These are phyloP conservation scores for Nigrospora oryzae DNA, from an alignment of 2,329 filamentous ascomycete genomes.

Conservation along the genomic window DNA sequence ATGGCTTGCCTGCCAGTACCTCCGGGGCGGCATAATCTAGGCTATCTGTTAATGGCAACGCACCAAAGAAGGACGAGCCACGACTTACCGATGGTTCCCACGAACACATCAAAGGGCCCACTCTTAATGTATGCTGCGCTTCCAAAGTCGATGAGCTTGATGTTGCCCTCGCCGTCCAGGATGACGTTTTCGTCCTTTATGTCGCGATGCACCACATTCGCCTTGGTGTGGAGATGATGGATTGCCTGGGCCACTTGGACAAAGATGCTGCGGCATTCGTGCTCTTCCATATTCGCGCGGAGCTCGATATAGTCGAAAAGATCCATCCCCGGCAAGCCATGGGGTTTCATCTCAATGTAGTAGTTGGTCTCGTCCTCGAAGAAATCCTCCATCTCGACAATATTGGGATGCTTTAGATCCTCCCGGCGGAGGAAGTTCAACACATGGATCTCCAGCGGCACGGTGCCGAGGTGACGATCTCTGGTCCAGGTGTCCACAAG, in stretches of 20 bases:
- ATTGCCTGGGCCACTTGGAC: constrained; percentile 84
- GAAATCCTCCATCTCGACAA: constrained; percentile 66
- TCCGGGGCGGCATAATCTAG: constrained; percentile 97
- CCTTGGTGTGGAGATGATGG: constrained; percentile 84
- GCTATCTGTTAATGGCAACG: background rate
- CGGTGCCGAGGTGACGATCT: constrained; percentile 84
- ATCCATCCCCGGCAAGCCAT: constrained; percentile 95
- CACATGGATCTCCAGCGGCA: constrained; percentile 94
- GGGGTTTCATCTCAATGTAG: constrained; percentile 97
- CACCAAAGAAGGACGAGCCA: background rate
- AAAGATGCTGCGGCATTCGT: constrained; percentile 91
- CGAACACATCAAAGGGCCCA: constrained; percentile 97
- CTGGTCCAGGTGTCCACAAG: constrained; percentile 97
- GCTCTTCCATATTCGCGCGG: constrained; percentile 91
- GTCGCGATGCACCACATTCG: constrained; percentile 88
- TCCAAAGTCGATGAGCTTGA: constrained; percentile 97
- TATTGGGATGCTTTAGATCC: constrained; percentile 57
- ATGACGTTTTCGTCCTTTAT: constrained; percentile 99
- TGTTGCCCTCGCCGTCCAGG: constrained; percentile 86
- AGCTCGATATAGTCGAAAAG: constrained; percentile 98
- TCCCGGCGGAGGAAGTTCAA: constrained; percentile 82
- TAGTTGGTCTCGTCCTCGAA: constrained; percentile 84
- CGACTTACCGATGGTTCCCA: constrained; percentile 86
- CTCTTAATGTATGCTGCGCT: constrained; percentile 98
- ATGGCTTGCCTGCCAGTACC: constrained; percentile 84